These are phyloP conservation scores for Mycena metata DNA, from an alignment of 768 basidiomycete genomes.

Conservation along the genomic window DNA sequence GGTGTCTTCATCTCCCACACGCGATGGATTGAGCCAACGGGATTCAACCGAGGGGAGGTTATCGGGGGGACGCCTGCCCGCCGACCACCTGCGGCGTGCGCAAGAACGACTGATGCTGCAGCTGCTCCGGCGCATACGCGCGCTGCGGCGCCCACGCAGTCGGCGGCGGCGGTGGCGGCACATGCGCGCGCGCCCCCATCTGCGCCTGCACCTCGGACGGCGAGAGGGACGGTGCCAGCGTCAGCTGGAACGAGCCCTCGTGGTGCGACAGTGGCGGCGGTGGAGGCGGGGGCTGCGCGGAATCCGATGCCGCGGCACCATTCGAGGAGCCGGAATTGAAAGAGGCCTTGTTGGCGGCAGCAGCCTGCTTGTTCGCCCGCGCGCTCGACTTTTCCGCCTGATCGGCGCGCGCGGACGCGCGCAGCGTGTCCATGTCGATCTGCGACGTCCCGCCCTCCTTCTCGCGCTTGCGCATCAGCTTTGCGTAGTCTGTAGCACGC, in stretches of 20 bases:
- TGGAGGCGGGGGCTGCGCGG: slow-evolving; percentile 25
- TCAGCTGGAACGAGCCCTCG: slow-evolving; percentile 73
- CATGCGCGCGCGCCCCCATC: slow-evolving; percentile 27
- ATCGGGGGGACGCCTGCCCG: slow-evolving; percentile 27
- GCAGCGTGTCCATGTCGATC: slow-evolving; percentile 83
- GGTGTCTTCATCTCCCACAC: too few species aligned
- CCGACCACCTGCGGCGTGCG: slow-evolving; percentile 53
- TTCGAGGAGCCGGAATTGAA: slow-evolving; percentile 31
- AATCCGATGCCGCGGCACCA: neutral
- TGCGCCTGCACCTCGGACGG: slow-evolving; percentile 41
- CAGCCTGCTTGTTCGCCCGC: slow-evolving; percentile 50
- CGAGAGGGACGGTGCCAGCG: slow-evolving; percentile 46
- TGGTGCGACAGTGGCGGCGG: slow-evolving; percentile 52
- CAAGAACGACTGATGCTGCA: slow-evolving; percentile 63
- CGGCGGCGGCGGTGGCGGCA: slow-evolving; percentile 37
- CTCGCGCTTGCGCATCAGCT: slow-evolving; percentile 84
- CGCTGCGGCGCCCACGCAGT: slow-evolving; percentile 43
- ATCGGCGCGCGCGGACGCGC: slow-evolving; percentile 74
- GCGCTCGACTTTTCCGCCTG: slow-evolving; percentile 51
- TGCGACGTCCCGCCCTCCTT: slow-evolving; percentile 64
- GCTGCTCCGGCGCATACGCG: slow-evolving; percentile 46
- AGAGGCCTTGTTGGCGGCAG: slow-evolving; percentile 27
- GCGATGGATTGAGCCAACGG: too few species aligned
- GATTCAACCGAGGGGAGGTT: neutral
- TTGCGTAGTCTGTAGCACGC: slow-evolving; percentile 77